Evolutionary conservation across 2,329 filamentous ascomycete species (phyloP), one percentile per base, ranked within the genome.

Genomic region (Claviceps citrina): DNA sequence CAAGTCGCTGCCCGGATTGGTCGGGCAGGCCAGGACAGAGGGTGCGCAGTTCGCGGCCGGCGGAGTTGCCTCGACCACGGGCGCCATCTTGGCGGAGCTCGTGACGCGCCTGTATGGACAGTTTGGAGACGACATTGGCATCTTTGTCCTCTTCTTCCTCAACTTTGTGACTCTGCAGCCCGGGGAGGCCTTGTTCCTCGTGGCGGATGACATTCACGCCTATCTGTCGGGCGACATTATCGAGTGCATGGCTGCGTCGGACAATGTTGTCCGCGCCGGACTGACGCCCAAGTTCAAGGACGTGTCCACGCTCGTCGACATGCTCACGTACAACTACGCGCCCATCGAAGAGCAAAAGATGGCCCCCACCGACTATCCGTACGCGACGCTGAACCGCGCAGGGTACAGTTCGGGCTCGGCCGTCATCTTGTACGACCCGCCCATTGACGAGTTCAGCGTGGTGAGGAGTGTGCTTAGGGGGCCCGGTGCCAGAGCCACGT

Each of bases 241-340:
- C 57, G 91, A 98, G 63, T 98, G 91, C 68, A 98, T 98, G 91
- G 91, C 91, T 0, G 81, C 85, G 7, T 93, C 84, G n/a, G 91
- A 98, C 70, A 98, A 98, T 49, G 91, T 98, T 27, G 87, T 98
- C 38, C 85, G 91, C 41, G 91, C 91, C 0, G 91, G 91, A 32
- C 91, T 98, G 62, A 98, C 91, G 0, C 91, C 91, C 41, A 98
- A 98, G 59, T 98, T 94, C 72, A 95, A 96, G 65, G 91, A 98
- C 51, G 84, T 96, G 18, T 65, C 78, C 40, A 96, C 86, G 0
- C 70, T 98, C 9, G 85, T 89, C 26, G 71, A 77, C 45, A 93
- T 94, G 79, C 66, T 98, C 49, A 98, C 91, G 0, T 98, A 98
- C 67, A 84, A 79, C 51, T 95, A 93, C 54, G 87, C 91, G 0